phyloP scores from a whole-genome alignment of 495 filamentous ascomycete genomes.

The Cercophora newfieldiana region DNA sequence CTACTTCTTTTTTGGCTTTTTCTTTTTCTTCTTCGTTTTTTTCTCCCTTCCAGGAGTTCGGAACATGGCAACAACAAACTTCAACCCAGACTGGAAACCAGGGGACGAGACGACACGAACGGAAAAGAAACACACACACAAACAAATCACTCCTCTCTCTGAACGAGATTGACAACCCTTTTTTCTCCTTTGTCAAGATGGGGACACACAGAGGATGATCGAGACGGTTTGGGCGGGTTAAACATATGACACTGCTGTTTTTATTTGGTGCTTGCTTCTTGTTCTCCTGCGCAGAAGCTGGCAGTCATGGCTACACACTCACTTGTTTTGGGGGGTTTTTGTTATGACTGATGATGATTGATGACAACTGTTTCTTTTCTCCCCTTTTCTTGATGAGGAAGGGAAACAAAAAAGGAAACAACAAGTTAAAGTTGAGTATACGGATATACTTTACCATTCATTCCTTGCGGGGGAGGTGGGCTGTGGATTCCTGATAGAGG shows the following conservation, averaged over 20 bases:
- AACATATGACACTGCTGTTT: not conserved
- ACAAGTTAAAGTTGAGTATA: no score
- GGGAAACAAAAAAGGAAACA: not conserved
- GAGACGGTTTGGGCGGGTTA: not conserved
- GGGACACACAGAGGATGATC: not conserved
- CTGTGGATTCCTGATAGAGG: not conserved
- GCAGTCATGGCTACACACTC: conserved; percentile 3
- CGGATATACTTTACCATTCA: not conserved
- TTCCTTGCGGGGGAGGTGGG: not conserved
- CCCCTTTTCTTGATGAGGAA: conserved; percentile 3
- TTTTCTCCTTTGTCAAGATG: not conserved
- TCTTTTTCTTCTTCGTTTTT: not conserved
- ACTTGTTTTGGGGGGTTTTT: not conserved
- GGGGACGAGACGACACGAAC: not conserved
- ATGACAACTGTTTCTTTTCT: conserved; percentile 5
- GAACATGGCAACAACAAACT: no score
- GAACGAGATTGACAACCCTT: not conserved
- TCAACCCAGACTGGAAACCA: not conserved
- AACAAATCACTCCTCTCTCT: not conserved
- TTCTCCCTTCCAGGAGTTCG: conserved; percentile 1
- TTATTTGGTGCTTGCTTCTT: conserved; percentile 5
- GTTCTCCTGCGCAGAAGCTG: conserved; percentile 4
- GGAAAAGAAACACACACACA: not conserved
- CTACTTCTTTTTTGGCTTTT: not conserved
- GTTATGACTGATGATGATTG: conserved; percentile 22